phyloP scores from a whole-genome alignment of 331 rosid species.

The Rhamnella rubrinervis region DNA sequence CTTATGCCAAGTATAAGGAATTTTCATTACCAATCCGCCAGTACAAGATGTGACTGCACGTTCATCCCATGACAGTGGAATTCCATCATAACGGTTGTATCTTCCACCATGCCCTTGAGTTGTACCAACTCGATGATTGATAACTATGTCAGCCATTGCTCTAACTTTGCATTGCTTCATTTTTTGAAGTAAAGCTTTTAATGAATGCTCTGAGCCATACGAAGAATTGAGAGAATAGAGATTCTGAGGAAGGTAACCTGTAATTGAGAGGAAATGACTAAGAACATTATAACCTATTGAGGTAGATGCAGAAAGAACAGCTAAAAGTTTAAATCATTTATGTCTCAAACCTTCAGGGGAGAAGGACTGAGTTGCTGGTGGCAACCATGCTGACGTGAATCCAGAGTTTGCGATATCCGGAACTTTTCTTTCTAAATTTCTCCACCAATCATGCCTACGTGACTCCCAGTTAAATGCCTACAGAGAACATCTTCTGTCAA shows the following conservation, averaged over 20 bases:
- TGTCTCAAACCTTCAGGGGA: conserved; percentile 65
- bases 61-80: conserved; percentile 77
- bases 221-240: conserved; percentile 67
- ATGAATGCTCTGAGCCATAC: conserved; percentile 76
- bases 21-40: conserved; percentile 73
- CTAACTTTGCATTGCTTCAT: conserved; percentile 69
- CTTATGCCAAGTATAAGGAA: not conserved
- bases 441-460: conserved; percentile 79
- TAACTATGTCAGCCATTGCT: conserved; percentile 83
- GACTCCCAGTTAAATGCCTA: conserved; percentile 98
- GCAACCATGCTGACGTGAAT: conserved; percentile 82
- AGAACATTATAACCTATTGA: not conserved
- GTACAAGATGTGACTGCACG: conserved; percentile 80
- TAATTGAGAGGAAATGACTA: conserved; percentile 14
- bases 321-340: conserved; percentile 3
- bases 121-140: conserved; percentile 90
- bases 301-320: conserved; percentile 9
- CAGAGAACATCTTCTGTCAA: conserved; percentile 19
- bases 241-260: conserved; percentile 92
- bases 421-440: conserved; percentile 58
- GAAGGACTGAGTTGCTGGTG: conserved; percentile 74
- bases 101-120: conserved; percentile 74
- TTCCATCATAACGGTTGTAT: conserved; percentile 86
- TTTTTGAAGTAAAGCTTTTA: conserved; percentile 69
- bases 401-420: conserved; percentile 70